Base-by-base conservation (phyloP, 1,284 basidiomycete genomes). In the Macrocybe sp. region DNA sequence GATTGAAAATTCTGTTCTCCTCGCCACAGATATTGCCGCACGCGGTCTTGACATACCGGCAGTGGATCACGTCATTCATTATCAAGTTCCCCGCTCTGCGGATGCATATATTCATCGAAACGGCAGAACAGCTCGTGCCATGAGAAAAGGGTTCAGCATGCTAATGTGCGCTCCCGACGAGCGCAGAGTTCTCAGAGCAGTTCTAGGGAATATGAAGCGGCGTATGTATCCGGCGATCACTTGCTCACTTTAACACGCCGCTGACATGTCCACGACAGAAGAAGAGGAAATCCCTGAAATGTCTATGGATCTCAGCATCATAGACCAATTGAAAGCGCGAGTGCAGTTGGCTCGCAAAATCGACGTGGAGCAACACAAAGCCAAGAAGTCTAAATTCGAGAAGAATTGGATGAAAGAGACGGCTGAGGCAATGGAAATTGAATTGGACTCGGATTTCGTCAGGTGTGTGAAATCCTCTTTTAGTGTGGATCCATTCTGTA, bases 21-120 rank as follows among this genome's bases (percentile, higher is more conserved):
- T 99, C 37, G 95, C 97, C 12, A 99, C 97, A 0, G 97, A 99
- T 64, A 91, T 99, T 46, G 97, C 97, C 7, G 95, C 97, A 2
- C 85, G 95, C 50, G 95, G 95, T 58, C 87, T 95, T 60, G 94
- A 97, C 69, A 89, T 97, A 51, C 91, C 92, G 9, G 80, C 93
- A 11, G 80, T 97, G 7, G 92, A 94, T 64, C 92, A 97, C 64
- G 96, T 99, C 45, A 83, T 99, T 60, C 97, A 99, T 66, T 99
- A 95, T 69, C 82, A 99, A 29, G 93, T 75, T 79, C 97, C 74
- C 73, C 92, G 57, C 65, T 85, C 64, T 69, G 92, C 64, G 65
- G 94, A 63, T 67, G 89, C 65, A 62, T 99, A 98, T 61, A 85
- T 99, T 12, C 97, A 99, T 65, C 85, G 97, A 46, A 97, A 97